Evolutionary conservation across 176 grass and related monocot species (phyloP), one percentile per base, ranked within the genome.

Genomic region (Phyllostachys edulis): DNA sequence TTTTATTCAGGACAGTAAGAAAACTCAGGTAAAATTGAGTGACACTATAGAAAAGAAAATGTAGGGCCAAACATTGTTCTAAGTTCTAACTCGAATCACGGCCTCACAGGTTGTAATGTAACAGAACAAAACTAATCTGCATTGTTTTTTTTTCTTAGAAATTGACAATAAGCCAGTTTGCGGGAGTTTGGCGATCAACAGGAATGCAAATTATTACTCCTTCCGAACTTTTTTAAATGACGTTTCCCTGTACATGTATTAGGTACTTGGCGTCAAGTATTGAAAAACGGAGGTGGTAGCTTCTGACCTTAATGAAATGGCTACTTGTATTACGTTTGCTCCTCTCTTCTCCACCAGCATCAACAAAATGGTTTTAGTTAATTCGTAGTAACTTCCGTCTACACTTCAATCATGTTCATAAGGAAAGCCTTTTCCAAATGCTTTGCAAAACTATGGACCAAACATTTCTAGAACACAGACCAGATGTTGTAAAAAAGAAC

Each of bases 331-430:
- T 65, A 7, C 7, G 51, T 20, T 2, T 54, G 51, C 6, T 54
- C 17, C 17, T 18, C 17, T 54, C 51, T 52, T 11, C 13, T 36
- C 26, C 62, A 65, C 62, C 62, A 65, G 14, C 62, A 27, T 65
- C 11, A 32, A 32, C 62, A 34, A 27, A 65, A 65, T 65, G 9
- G 9, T 10, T 60, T 24, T 60, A 24, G 56, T 60, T 24, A 60
- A 24, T 55, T 6, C 7, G 51, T 6, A 20, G 51, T 60, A 60
- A 10, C 12, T 51, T 55, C n/a, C 68, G 34, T 32, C 8, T 6
- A 32, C 76, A 76, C 55, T 46, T 72, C 86, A 79, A 26, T 38
- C 39, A 84, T 65, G 57, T 39, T 39, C 59, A 66, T 17, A 84
- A 79, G 46, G 55, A 72, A 24, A 63, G 0, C 11, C 16, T 27